These are phyloP conservation scores for Tephrocybe sp. DNA, from an alignment of 768 basidiomycete species.

Conservation along the genomic window DNA sequence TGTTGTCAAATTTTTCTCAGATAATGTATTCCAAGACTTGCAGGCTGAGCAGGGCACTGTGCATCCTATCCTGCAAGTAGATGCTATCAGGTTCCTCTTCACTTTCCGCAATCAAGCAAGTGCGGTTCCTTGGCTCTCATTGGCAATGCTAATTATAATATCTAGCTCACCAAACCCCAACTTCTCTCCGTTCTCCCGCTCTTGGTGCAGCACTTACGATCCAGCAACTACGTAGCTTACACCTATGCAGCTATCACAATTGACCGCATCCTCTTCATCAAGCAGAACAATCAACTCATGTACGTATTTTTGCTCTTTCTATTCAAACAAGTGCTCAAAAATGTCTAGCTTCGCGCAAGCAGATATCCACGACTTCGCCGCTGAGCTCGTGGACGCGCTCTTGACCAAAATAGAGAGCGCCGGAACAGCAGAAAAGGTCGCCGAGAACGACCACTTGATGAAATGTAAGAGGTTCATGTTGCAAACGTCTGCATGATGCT, in stretches of 20 bases:
- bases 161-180: slow-evolving; percentile 89
- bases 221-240: slow-evolving; percentile 87
- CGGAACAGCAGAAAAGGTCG: slow-evolving; percentile 85
- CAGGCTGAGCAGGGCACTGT: slow-evolving; percentile 65
- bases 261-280: slow-evolving; percentile 91
- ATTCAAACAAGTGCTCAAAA: not conserved
- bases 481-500: not conserved
- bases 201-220: slow-evolving; percentile 78
- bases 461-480: slow-evolving; percentile 62
- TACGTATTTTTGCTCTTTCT: slow-evolving; percentile 36
- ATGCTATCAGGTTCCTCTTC: slow-evolving; percentile 92
- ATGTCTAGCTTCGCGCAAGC: slow-evolving; percentile 75
- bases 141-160: not conserved
- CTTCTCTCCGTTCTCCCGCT: slow-evolving; percentile 88
- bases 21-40: slow-evolving; percentile 86
- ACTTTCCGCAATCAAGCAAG: slow-evolving; percentile 94
- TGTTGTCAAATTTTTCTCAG: slow-evolving; percentile 93
- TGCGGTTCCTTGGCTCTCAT: slow-evolving; percentile 11
- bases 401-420: slow-evolving; percentile 79
- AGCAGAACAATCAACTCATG: slow-evolving; percentile 73
- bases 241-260: slow-evolving; percentile 99
- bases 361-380: slow-evolving; percentile 85
- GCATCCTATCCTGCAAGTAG: slow-evolving; percentile 91
- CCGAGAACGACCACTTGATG: slow-evolving; percentile 98
- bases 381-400: slow-evolving; percentile 67